A percentile compares a stretch with the other conserved stretches of the same genome.
These are phyloP conservation scores for Phylloporus sp. DNA, from an alignment of 768 basidiomycete genomes.

Conservation along the genomic window DNA sequence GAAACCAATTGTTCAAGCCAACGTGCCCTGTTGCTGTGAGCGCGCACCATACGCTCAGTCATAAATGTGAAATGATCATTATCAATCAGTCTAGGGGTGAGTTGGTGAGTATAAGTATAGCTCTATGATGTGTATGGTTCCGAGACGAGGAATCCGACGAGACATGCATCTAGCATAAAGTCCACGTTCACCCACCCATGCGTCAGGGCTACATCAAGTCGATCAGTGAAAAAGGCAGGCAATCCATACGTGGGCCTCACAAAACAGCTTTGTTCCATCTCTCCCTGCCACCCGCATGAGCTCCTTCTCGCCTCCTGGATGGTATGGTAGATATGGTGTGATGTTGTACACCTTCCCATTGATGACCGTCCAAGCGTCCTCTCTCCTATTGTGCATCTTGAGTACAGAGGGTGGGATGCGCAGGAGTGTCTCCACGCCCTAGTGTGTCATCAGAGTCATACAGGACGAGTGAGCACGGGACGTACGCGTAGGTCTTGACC, in stretches of 20 bases:
- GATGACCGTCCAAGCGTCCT: constrained; percentile 92
- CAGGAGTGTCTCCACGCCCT: constrained; percentile 69
- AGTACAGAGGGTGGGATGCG: constrained; percentile 76
- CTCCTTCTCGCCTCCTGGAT: constrained; percentile 45
- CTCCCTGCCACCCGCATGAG: constrained; percentile 93
- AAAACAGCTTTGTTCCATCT: constrained; percentile 92
- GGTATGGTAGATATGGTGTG: background rate
- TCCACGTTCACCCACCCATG: constrained; percentile 99
- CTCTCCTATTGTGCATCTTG: constrained; percentile 73
- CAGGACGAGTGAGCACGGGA: constrained; percentile 1
- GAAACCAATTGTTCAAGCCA: no score
- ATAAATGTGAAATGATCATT: background rate
- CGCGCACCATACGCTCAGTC: background rate
- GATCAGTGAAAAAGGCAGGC: constrained; percentile 1
- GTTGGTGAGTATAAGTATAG: background rate
- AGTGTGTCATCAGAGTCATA: background rate
- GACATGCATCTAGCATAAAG: constrained; percentile 88
- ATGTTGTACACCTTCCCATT: constrained; percentile 1
- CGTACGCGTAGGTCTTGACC: constrained; percentile 76
- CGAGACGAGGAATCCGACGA: constrained; percentile 85
- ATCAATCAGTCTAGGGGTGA: background rate
- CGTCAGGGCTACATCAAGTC: constrained; percentile 57
- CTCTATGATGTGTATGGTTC: constrained; percentile 50
- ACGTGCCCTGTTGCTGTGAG: no score
- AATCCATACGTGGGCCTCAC: constrained; percentile 42